Evolutionary conservation across 2,329 filamentous ascomycete species (phyloP).

Genomic region (Scedosporium boydii): DNA sequence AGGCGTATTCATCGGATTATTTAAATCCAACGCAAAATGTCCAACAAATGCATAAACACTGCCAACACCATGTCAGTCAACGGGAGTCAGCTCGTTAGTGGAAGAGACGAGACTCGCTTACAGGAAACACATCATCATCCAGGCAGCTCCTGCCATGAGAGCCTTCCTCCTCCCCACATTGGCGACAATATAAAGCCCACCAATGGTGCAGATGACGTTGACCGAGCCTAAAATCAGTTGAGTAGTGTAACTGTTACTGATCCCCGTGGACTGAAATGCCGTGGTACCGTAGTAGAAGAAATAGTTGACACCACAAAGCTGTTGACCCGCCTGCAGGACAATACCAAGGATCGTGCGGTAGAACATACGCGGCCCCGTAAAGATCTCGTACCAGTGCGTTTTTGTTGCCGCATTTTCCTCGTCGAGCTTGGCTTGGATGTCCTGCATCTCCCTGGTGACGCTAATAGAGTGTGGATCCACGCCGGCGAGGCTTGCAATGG

Average conservation of each 20-base stretch:
- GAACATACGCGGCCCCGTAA: constrained; percentile 57
- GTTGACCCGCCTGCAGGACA: constrained; percentile 54
- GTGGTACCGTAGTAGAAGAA: constrained; percentile 60
- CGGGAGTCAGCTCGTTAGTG: background rate
- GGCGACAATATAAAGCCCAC: constrained; percentile 55
- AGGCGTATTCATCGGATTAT: constrained; percentile 32
- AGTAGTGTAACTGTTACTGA: constrained; percentile 55
- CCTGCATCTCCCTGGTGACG: constrained; percentile 38
- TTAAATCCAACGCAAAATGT: constrained; percentile 31
- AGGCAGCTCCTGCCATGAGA: constrained; percentile 52
- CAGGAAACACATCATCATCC: constrained; percentile 47
- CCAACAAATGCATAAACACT: constrained; percentile 39
- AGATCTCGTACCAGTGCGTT: constrained; percentile 48
- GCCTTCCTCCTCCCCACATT: constrained; percentile 54
- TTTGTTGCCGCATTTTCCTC: constrained; percentile 38
- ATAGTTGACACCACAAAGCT: constrained; percentile 60
- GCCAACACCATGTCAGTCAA: constrained; percentile 7
- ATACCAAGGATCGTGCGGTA: constrained; percentile 56
- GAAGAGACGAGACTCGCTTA: constrained; percentile 14
- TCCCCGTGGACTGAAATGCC: constrained; percentile 56
- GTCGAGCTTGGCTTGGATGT: constrained; percentile 41
- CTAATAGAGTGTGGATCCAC: constrained; percentile 25
- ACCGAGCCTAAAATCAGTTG: constrained; percentile 60
- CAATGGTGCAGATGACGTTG: constrained; percentile 58
- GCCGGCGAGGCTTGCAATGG: constrained; percentile 37